Percentiles rank a stretch among this genome's conserved stretches.
phyloP scores from a whole-genome alignment of 2,329 filamentous ascomycete species.

The Fusarium domesticum region DNA sequence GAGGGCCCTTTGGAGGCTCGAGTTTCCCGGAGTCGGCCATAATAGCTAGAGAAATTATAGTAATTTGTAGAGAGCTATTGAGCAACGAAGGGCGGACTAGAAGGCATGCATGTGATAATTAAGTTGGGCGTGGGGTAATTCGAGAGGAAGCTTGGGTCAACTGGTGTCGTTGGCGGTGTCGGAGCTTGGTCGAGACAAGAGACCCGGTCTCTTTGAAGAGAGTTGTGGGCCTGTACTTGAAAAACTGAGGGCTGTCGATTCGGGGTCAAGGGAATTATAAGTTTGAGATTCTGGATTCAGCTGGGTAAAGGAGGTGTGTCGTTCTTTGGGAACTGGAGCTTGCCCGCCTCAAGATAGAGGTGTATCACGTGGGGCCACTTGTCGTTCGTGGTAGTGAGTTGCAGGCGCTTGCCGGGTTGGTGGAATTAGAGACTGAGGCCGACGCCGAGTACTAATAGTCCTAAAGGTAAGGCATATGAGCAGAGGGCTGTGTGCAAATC shows the following conservation, averaged over 20 bases:
- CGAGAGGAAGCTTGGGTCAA: background rate
- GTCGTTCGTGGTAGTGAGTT: conserved; percentile 14
- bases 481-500: too few species aligned
- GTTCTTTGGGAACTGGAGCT: conserved; percentile 14
- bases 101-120: conserved; percentile 17
- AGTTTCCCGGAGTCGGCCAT: conserved; percentile 34
- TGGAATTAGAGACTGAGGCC: too few species aligned
- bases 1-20: conserved; percentile 33
- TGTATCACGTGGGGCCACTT: conserved; percentile 27
- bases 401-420: background rate
- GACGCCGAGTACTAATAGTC: too few species aligned
- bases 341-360: conserved; percentile 9
- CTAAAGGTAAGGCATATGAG: too few species aligned
- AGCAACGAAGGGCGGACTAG: conserved; percentile 2
- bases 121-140: background rate
- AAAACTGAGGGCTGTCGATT: too few species aligned
- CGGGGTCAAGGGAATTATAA: background rate
- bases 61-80: conserved; percentile 2
- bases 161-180: background rate
- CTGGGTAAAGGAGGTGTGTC: background rate
- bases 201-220: background rate
- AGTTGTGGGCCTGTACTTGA: too few species aligned
- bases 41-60: conserved; percentile 5
- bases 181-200: background rate
- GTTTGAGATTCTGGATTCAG: background rate